These are phyloP conservation scores for Escovopsis sp. DNA, from an alignment of 2,329 filamentous ascomycete genomes.

Conservation along the genomic window DNA sequence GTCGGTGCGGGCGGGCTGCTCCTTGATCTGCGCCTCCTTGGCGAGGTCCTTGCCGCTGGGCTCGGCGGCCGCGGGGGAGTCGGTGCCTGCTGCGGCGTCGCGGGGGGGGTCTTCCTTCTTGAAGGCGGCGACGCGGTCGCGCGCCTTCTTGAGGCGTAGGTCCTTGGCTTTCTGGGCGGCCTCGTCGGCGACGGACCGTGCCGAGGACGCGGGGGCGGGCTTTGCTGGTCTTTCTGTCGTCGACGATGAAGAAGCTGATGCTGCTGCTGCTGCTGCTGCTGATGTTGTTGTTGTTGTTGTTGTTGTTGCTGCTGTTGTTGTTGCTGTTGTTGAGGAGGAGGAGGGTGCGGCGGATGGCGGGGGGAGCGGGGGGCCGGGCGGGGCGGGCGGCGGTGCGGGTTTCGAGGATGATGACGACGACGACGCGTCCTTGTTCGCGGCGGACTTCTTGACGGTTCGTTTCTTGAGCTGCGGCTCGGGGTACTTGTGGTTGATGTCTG, in stretches of 20 bases:
- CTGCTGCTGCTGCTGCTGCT: constrained; percentile 3
- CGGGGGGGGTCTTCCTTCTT: constrained; percentile 11
- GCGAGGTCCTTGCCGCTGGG: constrained; percentile 3
- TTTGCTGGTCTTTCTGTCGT: constrained; percentile 11
- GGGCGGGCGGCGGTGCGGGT: constrained; percentile 11
- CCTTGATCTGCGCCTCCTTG: not conserved
- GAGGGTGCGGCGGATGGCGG: not conserved
- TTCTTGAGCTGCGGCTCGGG: constrained; percentile 23
- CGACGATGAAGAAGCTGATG: too few species aligned
- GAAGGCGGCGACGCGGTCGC: constrained; percentile 40
- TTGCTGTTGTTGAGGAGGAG: constrained; percentile 8
- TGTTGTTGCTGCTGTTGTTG: constrained; percentile 3
- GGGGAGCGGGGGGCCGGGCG: constrained; percentile 5
- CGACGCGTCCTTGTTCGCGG: constrained; percentile 9
- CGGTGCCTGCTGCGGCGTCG: too few species aligned
- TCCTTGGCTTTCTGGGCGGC: constrained; percentile 50
- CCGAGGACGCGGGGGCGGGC: constrained; percentile 24
- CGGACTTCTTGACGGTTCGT: constrained; percentile 13
- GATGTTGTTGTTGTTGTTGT: constrained; percentile 5
- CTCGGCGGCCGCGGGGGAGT: constrained; percentile 3
- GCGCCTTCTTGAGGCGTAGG: constrained; percentile 35
- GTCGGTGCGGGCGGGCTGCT: constrained; percentile 19
- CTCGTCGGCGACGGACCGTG: constrained; percentile 47
- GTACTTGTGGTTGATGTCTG: constrained; percentile 37
- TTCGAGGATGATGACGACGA: constrained; percentile 12